Evolutionary conservation across 1,139 yeast species (phyloP).

Genomic region (Geotrichum aggregatum): DNA sequence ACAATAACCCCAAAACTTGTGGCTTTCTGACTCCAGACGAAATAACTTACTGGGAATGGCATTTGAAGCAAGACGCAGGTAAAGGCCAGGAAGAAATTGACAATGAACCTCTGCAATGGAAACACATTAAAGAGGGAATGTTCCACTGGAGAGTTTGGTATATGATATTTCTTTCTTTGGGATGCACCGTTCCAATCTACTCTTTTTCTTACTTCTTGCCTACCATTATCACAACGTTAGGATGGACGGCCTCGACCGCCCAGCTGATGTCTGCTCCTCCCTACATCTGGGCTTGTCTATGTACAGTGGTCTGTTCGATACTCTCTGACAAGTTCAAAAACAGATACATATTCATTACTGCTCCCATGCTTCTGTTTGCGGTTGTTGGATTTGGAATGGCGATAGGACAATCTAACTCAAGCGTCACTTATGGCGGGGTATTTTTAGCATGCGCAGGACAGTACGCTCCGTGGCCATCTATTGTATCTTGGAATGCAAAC

Average conservation of each 20-base stretch:
- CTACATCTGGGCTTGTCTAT: conserved; percentile 17
- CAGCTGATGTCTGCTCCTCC: conserved; percentile 33
- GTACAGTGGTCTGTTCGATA: conserved; percentile 9
- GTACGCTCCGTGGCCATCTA: conserved; percentile 18
- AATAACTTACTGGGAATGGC: conserved; percentile 18
- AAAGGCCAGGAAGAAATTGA: conserved; percentile 16
- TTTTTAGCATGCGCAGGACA: conserved; percentile 16
- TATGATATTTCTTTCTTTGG: conserved; percentile 19
- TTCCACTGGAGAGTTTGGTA: conserved; percentile 24
- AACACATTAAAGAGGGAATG: conserved; percentile 21
- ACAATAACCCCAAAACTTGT: conserved; percentile 9
- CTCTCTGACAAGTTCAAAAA: conserved; percentile 15
- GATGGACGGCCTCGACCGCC: conserved; percentile 35
- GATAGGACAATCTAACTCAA: conserved; percentile 3
- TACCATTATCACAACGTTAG: conserved; percentile 35
- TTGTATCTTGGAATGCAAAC: conserved; percentile 19
- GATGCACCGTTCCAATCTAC: conserved; percentile 23
- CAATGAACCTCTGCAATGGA: conserved; percentile 11
- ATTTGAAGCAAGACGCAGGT: conserved; percentile 19
- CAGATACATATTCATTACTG: conserved; percentile 5
- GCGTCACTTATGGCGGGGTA: conserved; percentile 15
- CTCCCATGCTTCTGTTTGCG: conserved; percentile 7
- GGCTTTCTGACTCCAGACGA: conserved; percentile 14
- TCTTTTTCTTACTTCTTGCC: conserved; percentile 35
- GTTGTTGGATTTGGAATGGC: conserved; percentile 14